phyloP scores from a whole-genome alignment of 805 yeast genomes.

The Komagataella kurtzmanii region DNA sequence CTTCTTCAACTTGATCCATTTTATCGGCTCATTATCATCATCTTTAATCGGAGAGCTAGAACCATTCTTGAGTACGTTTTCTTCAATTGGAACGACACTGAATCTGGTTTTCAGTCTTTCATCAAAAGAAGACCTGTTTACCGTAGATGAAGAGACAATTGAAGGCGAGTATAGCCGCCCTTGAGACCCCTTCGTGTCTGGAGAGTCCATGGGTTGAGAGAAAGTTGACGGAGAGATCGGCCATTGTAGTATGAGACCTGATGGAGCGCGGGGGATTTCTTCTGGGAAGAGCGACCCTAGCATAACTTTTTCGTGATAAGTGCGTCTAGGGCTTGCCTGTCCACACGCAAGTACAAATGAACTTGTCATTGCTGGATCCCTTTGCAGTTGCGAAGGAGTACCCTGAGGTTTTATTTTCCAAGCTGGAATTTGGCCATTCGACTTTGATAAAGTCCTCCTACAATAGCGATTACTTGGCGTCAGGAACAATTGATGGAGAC shows the following conservation, averaged over 20 bases:
- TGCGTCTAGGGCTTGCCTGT: too few relatives aligned
- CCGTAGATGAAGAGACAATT: not conserved
- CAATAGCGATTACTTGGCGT: slow-evolving; percentile 77
- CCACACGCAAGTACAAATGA: slow-evolving; percentile 29
- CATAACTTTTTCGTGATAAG: too few relatives aligned
- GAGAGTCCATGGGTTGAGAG: not conserved
- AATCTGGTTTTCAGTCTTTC: not conserved
- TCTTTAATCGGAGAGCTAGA: not conserved
- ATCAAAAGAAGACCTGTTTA: not conserved
- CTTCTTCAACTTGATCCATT: slow-evolving; percentile 16
- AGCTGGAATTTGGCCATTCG: slow-evolving; percentile 52
- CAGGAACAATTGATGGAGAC: slow-evolving; percentile 65
- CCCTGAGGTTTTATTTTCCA: slow-evolving; percentile 72
- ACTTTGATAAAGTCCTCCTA: slow-evolving; percentile 56
- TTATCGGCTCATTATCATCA: slow-evolving; percentile 7
- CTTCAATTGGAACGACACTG: not conserved
- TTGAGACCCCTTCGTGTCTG: not conserved
- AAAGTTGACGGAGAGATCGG: not conserved
- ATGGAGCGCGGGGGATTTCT: not conserved
- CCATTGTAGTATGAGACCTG: not conserved
- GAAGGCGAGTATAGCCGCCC: not conserved
- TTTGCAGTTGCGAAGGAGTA: slow-evolving; percentile 84
- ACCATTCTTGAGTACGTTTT: not conserved
- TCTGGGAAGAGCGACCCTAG: not conserved
- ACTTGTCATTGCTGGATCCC: slow-evolving; percentile 76